Conservation (phyloP, 2,329 filamentous ascomycete genomes). For the Colletotrichum chlorophyti region DNA sequence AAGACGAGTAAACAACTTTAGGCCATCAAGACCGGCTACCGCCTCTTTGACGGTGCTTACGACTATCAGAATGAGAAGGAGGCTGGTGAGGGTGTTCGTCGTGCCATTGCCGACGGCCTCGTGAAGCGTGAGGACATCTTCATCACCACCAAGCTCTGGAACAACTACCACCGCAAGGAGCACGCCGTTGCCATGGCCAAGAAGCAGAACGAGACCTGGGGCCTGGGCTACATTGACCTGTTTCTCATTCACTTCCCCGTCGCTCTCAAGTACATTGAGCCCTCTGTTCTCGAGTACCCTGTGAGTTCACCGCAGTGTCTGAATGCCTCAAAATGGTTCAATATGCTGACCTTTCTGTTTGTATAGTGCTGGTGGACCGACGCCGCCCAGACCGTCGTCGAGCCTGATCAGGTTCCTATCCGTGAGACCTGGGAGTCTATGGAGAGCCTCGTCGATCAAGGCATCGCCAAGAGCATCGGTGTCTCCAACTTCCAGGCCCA, state of each 20-base stretch:
- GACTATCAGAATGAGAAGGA: conserved; percentile 71
- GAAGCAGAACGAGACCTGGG: conserved; percentile 67
- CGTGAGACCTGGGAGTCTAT: conserved; percentile 68
- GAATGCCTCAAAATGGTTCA: background rate
- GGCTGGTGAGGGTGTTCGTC: conserved; percentile 68
- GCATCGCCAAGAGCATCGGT: conserved; percentile 64
- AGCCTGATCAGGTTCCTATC: conserved; percentile 40
- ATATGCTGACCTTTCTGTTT: background rate
- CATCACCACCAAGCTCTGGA: conserved; percentile 87
- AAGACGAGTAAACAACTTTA: conserved; percentile 3
- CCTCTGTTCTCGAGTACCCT: conserved; percentile 46
- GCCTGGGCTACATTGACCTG: conserved; percentile 72
- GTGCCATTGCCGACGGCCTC: conserved; percentile 61
- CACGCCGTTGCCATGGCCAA: conserved; percentile 68
- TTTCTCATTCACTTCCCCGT: conserved; percentile 72
- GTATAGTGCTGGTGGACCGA: conserved; percentile 44
- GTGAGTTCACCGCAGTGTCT: conserved; percentile 33
- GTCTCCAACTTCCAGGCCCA: conserved; percentile 67
- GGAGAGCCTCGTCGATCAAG: conserved; percentile 57
- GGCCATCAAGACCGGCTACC: conserved; percentile 60
- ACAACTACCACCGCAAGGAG: conserved; percentile 73
- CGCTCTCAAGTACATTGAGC: conserved; percentile 50
- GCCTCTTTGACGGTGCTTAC: conserved; percentile 59
- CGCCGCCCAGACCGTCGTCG: conserved; percentile 48
- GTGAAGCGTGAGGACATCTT: conserved; percentile 81